Percentiles rank a stretch among this genome's conserved stretches.
Conservation (phyloP, 176 grass and related monocot species). For the Poa pratensis region DNA sequence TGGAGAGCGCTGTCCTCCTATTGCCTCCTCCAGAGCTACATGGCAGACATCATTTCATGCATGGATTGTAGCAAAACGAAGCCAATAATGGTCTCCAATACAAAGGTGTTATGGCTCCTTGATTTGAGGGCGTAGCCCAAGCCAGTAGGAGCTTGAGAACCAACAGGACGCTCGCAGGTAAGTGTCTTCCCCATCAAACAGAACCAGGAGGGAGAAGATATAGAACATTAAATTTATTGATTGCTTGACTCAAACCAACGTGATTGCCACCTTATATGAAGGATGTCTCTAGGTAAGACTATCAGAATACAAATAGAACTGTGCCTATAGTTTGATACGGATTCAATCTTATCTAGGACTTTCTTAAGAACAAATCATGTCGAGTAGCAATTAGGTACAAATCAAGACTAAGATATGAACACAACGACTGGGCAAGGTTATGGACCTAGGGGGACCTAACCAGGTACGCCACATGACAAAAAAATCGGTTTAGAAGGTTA, state of each 20-base stretch:
- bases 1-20: neutral
- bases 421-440: neutral
- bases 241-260: neutral
- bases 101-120: neutral
- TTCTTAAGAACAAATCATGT: constrained; percentile 7
- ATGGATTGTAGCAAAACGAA: neutral
- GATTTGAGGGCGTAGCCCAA: neutral
- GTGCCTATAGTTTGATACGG: neutral
- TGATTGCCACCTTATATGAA: neutral
- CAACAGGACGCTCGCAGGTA: neutral
- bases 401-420: neutral
- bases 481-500: neutral
- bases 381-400: neutral
- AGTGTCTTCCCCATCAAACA: neutral
- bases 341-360: neutral
- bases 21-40: neutral
- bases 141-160: neutral
- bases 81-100: neutral
- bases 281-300: neutral
- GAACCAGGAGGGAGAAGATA: neutral
- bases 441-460: neutral
- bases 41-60: neutral
- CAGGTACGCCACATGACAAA: neutral
- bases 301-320: neutral
- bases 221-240: neutral